These are phyloP conservation scores for Aspergillus tanneri DNA, from an alignment of 2,329 filamentous ascomycete genomes.

Conservation along the genomic window DNA sequence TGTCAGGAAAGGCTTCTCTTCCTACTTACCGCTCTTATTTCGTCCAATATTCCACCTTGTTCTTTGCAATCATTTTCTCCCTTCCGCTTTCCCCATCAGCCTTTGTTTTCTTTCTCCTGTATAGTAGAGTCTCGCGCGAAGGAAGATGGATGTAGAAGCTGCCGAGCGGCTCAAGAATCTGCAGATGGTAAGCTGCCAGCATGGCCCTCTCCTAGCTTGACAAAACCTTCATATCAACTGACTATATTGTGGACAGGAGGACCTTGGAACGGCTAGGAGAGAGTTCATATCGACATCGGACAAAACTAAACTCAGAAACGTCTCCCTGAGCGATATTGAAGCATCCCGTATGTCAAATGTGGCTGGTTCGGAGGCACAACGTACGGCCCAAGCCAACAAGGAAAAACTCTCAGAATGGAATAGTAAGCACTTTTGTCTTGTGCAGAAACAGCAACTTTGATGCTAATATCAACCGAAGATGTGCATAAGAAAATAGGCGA, in stretches of 20 bases:
- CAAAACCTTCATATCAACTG: slow-evolving; percentile 1
- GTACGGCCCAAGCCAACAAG: slow-evolving; percentile 27
- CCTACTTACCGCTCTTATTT: no score
- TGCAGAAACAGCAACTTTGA: neutral
- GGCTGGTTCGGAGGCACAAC: slow-evolving; percentile 29
- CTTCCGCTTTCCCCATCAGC: neutral
- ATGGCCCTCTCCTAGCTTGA: neutral
- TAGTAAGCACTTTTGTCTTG: slow-evolving; percentile 26
- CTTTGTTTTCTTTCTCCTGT: neutral
- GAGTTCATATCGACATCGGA: slow-evolving; percentile 39
- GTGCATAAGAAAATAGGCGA: slow-evolving; percentile 31
- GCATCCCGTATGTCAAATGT: slow-evolving; percentile 30
- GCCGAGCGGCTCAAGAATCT: slow-evolving; percentile 26
- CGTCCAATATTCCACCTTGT: no score
- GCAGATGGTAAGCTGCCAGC: slow-evolving; percentile 28
- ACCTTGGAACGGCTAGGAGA: slow-evolving; percentile 39
- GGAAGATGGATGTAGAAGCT: slow-evolving; percentile 16
- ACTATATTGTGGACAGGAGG: slow-evolving; percentile 27
- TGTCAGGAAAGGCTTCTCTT: no score
- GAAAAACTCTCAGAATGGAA: slow-evolving; percentile 30
- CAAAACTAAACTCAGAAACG: slow-evolving; percentile 11
- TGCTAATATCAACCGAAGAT: slow-evolving; percentile 26
- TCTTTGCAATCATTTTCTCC: no score
- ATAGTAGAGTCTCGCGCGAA: no score
- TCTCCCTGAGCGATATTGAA: slow-evolving; percentile 29